Percentiles rank a stretch among this genome's conserved stretches.
phyloP scores from a whole-genome alignment of 2,329 filamentous ascomycete genomes.

The Cytospora leucostoma region DNA sequence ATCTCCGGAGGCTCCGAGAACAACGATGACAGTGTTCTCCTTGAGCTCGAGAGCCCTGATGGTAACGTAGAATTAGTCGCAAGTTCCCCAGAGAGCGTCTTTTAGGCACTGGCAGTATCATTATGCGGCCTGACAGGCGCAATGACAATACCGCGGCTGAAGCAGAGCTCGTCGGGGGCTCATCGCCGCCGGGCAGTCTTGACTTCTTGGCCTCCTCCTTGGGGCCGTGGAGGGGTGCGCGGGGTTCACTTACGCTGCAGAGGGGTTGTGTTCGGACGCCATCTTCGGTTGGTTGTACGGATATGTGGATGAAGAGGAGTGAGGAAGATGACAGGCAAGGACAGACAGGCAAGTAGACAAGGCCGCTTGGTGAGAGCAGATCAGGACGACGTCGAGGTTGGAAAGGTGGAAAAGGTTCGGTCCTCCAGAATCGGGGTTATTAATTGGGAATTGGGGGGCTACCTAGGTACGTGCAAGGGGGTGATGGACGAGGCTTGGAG shows the following conservation, averaged over 20 bases:
- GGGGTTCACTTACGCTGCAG: slow-evolving; percentile 36
- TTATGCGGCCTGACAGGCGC: background rate
- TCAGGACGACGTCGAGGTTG: slow-evolving; percentile 17
- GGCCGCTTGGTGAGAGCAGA: slow-evolving; percentile 18
- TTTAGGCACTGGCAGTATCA: background rate
- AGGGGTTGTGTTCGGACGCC: slow-evolving; percentile 35
- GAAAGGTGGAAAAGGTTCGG: slow-evolving; percentile 17
- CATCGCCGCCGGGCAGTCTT: slow-evolving; percentile 2
- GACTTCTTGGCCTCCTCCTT: background rate
- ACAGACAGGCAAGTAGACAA: slow-evolving; percentile 8
- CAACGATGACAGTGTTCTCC: slow-evolving; percentile 95
- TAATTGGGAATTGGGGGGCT: slow-evolving; percentile 13
- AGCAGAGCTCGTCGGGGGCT: background rate
- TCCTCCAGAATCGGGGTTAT: slow-evolving; percentile 26
- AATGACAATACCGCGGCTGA: background rate
- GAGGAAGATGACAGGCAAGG: slow-evolving; percentile 14
- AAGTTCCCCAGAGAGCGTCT: slow-evolving; percentile 26
- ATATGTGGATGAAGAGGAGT: slow-evolving; percentile 5
- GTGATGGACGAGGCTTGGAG: slow-evolving; percentile 19
- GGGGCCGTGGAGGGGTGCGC: slow-evolving; percentile 26
- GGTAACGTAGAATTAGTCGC: slow-evolving; percentile 41
- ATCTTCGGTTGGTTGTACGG: slow-evolving; percentile 28
- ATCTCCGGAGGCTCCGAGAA: slow-evolving; percentile 95
- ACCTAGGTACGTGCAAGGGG: background rate
- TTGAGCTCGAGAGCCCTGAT: slow-evolving; percentile 88